Conservation (phyloP, 163 green algal genomes). For the Trebouxiophyceae sp. region DNA sequence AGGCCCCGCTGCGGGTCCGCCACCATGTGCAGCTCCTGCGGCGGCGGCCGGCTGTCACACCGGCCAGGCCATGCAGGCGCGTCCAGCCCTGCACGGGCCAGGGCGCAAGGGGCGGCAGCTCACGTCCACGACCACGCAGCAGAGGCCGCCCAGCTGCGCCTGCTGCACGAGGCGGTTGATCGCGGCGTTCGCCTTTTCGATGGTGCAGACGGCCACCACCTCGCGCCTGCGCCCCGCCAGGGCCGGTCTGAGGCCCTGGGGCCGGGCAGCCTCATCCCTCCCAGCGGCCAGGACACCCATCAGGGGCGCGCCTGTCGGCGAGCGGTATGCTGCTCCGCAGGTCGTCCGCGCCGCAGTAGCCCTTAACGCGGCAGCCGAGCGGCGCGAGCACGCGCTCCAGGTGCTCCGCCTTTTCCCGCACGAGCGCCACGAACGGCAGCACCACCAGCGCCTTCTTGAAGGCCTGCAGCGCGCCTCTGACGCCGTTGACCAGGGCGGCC, state of each 20-base stretch:
- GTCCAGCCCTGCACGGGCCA: no score
- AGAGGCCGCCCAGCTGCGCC: slow-evolving; percentile 46
- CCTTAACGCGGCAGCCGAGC: slow-evolving; percentile 37
- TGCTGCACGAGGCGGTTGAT: slow-evolving; percentile 74
- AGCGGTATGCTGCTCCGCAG: slow-evolving; percentile 16
- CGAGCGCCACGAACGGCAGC: slow-evolving; percentile 87
- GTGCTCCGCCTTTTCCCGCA: slow-evolving; percentile 77
- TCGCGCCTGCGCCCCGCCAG: slow-evolving; percentile 10
- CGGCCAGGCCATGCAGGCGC: no score
- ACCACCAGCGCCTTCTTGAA: slow-evolving; percentile 72
- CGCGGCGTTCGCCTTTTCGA: slow-evolving; percentile 90
- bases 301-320: not conserved
- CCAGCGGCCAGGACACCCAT: no score
- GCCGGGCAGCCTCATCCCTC: no score
- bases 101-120: no score
- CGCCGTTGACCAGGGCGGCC: no score
- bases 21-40: slow-evolving; percentile 79
- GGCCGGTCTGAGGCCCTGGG: no score
- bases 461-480: slow-evolving; percentile 15
- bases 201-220: slow-evolving; percentile 84
- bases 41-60: no score
- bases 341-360: slow-evolving; percentile 47
- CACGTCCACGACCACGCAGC: slow-evolving; percentile 69
- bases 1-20: slow-evolving; percentile 58
- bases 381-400: slow-evolving; percentile 43